phyloP scores from a whole-genome alignment of 1,284 basidiomycete genomes.

The Rugosomyces carneus region DNA sequence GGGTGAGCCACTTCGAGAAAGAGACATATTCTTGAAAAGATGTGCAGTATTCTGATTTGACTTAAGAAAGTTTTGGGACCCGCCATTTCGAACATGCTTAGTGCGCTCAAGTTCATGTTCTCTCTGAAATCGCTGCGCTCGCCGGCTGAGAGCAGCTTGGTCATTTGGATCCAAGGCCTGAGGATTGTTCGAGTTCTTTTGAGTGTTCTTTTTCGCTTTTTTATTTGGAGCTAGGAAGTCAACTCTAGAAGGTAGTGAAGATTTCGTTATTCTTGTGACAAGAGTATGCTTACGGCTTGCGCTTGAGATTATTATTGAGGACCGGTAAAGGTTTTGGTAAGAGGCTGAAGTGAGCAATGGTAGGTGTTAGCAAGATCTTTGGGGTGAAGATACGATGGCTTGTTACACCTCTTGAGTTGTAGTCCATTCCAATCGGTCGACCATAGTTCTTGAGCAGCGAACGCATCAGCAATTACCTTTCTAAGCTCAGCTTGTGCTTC shows the following conservation, averaged over 20 bases:
- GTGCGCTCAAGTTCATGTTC: constrained; percentile 77
- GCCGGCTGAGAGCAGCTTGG: constrained; percentile 57
- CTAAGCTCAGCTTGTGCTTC: constrained; percentile 79
- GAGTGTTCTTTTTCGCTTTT: constrained; percentile 50
- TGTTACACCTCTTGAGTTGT: constrained; percentile 68
- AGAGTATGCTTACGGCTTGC: constrained; percentile 50
- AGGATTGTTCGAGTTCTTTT: constrained; percentile 55
- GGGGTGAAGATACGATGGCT: constrained; percentile 2
- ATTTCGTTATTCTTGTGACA: not conserved
- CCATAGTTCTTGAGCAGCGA: constrained; percentile 74
- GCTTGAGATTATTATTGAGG: constrained; percentile 48
- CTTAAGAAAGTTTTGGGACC: constrained; percentile 35
- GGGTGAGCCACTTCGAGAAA: constrained; percentile 42
- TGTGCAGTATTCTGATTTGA: constrained; percentile 45
- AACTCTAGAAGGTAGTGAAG: constrained; percentile 2
- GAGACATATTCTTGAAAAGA: constrained; percentile 40
- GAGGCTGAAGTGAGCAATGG: constrained; percentile 38
- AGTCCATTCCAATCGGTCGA: constrained; percentile 83
- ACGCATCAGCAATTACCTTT: constrained; percentile 83
- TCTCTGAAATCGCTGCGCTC: constrained; percentile 73
- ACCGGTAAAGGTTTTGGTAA: constrained; percentile 52
- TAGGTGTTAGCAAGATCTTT: constrained; percentile 16
- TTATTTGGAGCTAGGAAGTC: constrained; percentile 13
- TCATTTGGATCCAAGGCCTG: constrained; percentile 52
- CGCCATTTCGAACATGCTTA: constrained; percentile 38